Base-by-base conservation (phyloP, 805 yeast genomes). In the Metschnikowia baotianmanensis region DNA sequence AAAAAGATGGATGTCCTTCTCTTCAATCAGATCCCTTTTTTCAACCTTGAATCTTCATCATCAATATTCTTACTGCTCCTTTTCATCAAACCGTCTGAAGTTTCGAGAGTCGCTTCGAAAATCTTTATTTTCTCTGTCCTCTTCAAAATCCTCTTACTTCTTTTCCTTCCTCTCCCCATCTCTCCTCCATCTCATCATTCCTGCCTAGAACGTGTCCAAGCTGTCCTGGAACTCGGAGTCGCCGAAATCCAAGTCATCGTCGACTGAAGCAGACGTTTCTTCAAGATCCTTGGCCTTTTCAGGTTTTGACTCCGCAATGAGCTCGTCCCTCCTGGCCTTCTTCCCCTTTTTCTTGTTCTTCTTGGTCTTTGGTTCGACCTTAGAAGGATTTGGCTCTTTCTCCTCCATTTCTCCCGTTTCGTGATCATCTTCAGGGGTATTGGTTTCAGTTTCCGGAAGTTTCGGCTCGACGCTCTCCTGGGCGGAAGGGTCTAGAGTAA, bases 81-180 rank as follows among this genome's bases (percentile, higher is more conserved):
- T n/a, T n/a, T n/a, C n/a, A n/a, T n/a, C n/a, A n/a, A n/a, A n/a
- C n/a, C n/a, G n/a, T n/a, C n/a, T n/a, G n/a, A n/a, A n/a, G n/a
- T n/a, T n/a, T n/a, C n/a, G n/a, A n/a, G n/a, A n/a, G n/a, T n/a
- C n/a, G n/a, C n/a, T n/a, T n/a, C n/a, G n/a, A n/a, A n/a, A 47
- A 24, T 60, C 69, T 30, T 46, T 57, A 46, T 65, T 57, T 36
- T 69, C 50, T 40, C 63, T 63, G n/a, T n/a, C n/a, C 32, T 53
- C 46, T 35, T 61, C 55, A 46, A 67, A 65, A 46, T 58, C 59
- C 50, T 66, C 67, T 22, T 66, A 53, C 46, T 52, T 63, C 34
- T 68, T 59, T 27, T 61, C n/a, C n/a, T 61, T 34, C 56, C 57
- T 16, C 67, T 47, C 21, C n/a, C n/a, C n/a, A n/a, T n/a, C n/a